Conservation (phyloP, 1,284 basidiomycete species). For the Irpex rosettiformis region DNA sequence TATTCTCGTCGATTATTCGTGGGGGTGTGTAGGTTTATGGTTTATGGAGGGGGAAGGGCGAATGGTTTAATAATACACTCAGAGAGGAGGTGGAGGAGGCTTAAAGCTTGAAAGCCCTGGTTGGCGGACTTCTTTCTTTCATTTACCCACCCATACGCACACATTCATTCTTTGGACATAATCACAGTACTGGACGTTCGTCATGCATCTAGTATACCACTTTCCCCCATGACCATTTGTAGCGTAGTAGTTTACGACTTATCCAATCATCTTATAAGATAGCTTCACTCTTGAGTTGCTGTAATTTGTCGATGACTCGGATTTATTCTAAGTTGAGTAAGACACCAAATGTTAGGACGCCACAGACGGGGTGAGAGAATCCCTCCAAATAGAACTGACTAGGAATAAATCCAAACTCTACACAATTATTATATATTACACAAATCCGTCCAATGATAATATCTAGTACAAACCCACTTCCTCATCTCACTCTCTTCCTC, state of each 20-base stretch:
- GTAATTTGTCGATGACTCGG: no score
- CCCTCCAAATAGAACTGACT: no score
- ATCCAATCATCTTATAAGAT: not conserved
- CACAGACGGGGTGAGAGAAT: no score
- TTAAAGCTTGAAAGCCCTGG: not conserved
- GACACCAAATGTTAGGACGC: no score
- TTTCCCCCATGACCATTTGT: not conserved
- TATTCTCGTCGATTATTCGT: not conserved
- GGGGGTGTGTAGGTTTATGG: not conserved
- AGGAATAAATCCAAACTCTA: no score
- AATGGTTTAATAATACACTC: not conserved
- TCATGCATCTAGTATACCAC: not conserved
- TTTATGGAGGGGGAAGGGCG: not conserved
- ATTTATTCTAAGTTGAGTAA: no score
- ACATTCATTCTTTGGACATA: not conserved
- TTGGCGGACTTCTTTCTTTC: not conserved
- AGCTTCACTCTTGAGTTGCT: no score
- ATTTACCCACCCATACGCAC: not conserved
- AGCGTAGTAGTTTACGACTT: not conserved
- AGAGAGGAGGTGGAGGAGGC: not conserved
- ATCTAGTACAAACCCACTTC: no score
- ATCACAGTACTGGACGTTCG: not conserved
- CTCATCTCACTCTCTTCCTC: no score
- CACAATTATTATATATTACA: no score
- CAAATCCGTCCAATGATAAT: no score